Base-by-base conservation (phyloP, 2,329 filamentous ascomycete species). In the Intubia oerlemansii region DNA sequence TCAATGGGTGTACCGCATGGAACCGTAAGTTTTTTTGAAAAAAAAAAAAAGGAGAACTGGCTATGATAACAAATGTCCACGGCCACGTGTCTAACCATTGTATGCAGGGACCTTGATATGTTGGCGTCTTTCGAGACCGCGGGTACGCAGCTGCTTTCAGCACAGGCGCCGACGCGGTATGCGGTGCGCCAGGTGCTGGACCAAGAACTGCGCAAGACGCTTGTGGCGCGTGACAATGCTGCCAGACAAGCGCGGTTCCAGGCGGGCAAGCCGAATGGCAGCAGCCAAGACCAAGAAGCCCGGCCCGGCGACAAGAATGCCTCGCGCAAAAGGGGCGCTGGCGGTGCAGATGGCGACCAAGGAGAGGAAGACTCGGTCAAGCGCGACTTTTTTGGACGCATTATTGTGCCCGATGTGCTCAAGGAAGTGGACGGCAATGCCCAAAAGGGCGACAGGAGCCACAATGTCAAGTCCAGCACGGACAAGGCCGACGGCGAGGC, bases 141-240 rank as follows among this genome's bases (percentile, higher is more conserved):
- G 7, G 54, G 66, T 4, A 52, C 60, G 4, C 41, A 57, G 3
- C 52, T 65, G 11, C 54, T 59, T 3, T 64, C 24, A 21, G 63
- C 66, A 4, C 64, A 67, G 8, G 70, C 68, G 1, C 81, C 79
- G 0, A 80, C 80, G 0, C 68, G 88, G n/a, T 98, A 81, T 44
- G 85, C 85, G 2, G 75, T 98, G 5, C 72, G 88, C 14, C 85
- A 93, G 47, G 84, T 93, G 7, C 62, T 98, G 1, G 82, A 92
- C 43, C 80, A 88, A 46, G 85, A 95, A 47, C 77, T 85, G 41
- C 68, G 67, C 34, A 80, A 76, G 43, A 74, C 80, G 27, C 63
- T 73, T 10, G 54, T 64, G 17, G 55, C 69, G 19, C 70, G 74
- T 10, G 73, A 78, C 28, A 66, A 66, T 34, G 61, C 66, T 4